Evolutionary conservation across 1,284 basidiomycete genomes (phyloP), one percentile per base, ranked within the genome.

Genomic region (Sporisorium sorghi): DNA sequence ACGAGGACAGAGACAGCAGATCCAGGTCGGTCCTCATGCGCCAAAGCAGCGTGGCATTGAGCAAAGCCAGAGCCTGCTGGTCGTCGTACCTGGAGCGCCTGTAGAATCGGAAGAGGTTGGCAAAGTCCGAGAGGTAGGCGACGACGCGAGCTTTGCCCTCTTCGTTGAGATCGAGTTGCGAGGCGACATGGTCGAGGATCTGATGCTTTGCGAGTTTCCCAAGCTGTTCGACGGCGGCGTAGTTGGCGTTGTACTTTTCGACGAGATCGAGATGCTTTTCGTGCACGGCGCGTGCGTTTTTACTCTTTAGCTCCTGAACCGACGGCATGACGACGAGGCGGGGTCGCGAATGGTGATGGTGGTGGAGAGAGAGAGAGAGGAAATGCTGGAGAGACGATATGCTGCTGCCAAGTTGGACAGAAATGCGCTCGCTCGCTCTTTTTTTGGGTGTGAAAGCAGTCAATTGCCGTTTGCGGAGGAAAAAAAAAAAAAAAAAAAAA

Each of bases 61-160:
- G 68, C 26, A 80, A 44, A 12, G 40, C 21, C 3, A 80, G 58
- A 0, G 81, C 76, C 28, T 67, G 54, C 14, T 73, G 48, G 6
- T 46, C 44, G 37, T 77, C 56, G 54, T 72, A 83, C 19, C 77
- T 53, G 24, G 76, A 47, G 3, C 81, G 58, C 11, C 77, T 46
- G 19, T 67, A 74, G 66, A 80, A 81, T 35, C 79, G 73, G 44
- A 82, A 83, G 19, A 82, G 52, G 32, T 78, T 75, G 32, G 71
- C 75, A 46, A 51, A 50, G 51, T 78, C 76, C 21, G 61, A 49
- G 30, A 76, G 62, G 32, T 66, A 76, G 30, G 32, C 9, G 3
- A 43, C n/a, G 2, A 71, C 60, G 1, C 73, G 47, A 1, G 59
- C 58, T 26, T 54, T 67, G 28, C 73, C 67, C 26, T 71, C 63